Percentiles rank a stretch among this genome's conserved stretches.
Evolutionary conservation across 306 rosid species (phyloP).

Genomic region (Urtica urens): DNA sequence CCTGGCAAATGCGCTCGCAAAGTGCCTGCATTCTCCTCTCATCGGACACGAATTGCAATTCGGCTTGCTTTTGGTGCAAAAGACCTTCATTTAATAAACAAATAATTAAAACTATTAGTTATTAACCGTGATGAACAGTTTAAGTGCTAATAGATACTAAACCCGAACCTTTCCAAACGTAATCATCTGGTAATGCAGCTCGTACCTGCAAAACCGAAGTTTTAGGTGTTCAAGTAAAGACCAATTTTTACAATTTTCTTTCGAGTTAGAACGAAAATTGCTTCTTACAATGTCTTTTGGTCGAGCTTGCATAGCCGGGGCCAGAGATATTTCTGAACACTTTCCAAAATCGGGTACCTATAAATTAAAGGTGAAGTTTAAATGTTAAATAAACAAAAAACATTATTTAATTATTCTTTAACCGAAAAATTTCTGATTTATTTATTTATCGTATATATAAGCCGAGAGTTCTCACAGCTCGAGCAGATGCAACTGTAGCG

Average conservation of each 20-base stretch:
- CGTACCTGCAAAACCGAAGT: slow-evolving; percentile 56
- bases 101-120: slow-evolving; percentile 18
- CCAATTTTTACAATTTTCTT: not conserved
- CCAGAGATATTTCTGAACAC: slow-evolving; percentile 96
- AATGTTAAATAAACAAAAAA: no score
- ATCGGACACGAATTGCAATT: slow-evolving; percentile 98
- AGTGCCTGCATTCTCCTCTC: slow-evolving; percentile 98
- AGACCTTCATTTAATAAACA: slow-evolving; percentile 49
- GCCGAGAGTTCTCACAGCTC: slow-evolving; percentile 63
- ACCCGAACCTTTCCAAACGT: slow-evolving; percentile 91
- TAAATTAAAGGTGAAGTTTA: slow-evolving; percentile 11
- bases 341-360: slow-evolving; percentile 95
- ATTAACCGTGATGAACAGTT: slow-evolving; percentile 2
- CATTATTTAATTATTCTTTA: not conserved
- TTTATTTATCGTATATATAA: slow-evolving; percentile 13
- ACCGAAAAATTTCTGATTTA: no score
- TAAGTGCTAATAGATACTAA: not conserved
- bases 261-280: not conserved
- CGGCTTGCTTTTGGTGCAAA: slow-evolving; percentile 93
- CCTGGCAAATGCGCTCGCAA: slow-evolving; percentile 99
- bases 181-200: slow-evolving; percentile 96
- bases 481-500: slow-evolving; percentile 95
- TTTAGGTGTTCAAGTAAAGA: slow-evolving; percentile 12
- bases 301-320: slow-evolving; percentile 99
- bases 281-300: slow-evolving; percentile 74